phyloP scores from a whole-genome alignment of 2,329 filamentous ascomycete species.

The Graphiopsis chlorocephala region DNA sequence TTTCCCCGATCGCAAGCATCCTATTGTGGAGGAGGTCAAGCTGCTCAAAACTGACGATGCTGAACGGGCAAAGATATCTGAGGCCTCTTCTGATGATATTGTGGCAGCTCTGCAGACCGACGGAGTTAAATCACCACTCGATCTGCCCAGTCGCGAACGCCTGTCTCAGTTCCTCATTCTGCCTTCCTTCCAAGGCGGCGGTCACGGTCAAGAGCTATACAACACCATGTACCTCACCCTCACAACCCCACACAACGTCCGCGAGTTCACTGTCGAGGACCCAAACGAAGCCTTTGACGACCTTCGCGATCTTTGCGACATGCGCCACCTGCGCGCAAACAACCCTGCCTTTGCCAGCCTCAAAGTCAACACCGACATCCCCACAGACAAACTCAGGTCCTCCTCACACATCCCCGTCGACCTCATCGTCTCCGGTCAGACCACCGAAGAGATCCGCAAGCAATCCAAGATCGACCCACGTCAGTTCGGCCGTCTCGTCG shows the following conservation, averaged over 20 bases:
- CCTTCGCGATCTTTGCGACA: conserved; percentile 71
- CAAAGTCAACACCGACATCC: conserved; percentile 52
- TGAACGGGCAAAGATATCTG: not conserved
- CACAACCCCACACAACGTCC: conserved; percentile 60
- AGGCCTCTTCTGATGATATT: not conserved
- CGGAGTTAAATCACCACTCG: conserved; percentile 47
- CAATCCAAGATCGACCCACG: conserved; percentile 69
- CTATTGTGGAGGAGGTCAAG: not conserved
- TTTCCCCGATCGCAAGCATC: conserved; percentile 30
- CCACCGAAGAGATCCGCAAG: conserved; percentile 56
- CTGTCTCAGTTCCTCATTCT: conserved; percentile 93
- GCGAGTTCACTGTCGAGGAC: conserved; percentile 89
- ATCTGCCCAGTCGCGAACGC: conserved; percentile 72
- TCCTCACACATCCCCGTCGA: conserved; percentile 50
- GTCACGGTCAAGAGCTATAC: conserved; percentile 79
- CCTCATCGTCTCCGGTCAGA: conserved; percentile 57
- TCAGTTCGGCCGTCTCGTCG: conserved; percentile 72
- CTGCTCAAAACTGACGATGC: not conserved
- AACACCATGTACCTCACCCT: conserved; percentile 72
- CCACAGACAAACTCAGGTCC: conserved; percentile 50
- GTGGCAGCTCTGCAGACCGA: not conserved
- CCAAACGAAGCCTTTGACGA: conserved; percentile 85
- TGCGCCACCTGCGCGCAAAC: conserved; percentile 60
- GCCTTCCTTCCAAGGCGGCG: conserved; percentile 78
- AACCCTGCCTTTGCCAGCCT: conserved; percentile 31